A percentile compares a stretch with the other conserved stretches of the same genome.
Conservation (phyloP, 1,284 basidiomycete genomes). For the Leccinum pallidistipes region DNA sequence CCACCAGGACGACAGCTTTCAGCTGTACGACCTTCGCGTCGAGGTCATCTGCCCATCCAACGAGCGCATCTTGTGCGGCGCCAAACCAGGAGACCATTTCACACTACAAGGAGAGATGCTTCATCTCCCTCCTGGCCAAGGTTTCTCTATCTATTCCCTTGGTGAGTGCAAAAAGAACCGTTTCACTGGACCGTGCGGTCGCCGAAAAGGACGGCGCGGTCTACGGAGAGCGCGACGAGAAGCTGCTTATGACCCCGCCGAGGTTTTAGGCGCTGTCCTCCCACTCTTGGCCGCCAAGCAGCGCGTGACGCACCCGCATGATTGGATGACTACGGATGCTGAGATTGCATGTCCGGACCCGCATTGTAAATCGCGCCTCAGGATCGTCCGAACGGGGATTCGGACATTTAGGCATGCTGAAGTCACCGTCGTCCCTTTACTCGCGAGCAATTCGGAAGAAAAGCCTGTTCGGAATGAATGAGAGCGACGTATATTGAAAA, state of each 20-base stretch:
- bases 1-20: constrained; percentile 41
- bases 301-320: constrained; percentile 49
- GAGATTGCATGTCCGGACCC: constrained; percentile 67
- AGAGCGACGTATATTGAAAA: not conserved
- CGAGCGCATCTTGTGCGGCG: constrained; percentile 57
- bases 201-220: not conserved
- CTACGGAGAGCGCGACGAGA: not conserved
- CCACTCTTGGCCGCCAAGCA: constrained; percentile 66
- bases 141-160: constrained; percentile 66
- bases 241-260: not conserved
- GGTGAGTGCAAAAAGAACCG: constrained; percentile 35
- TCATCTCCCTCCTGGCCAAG: constrained; percentile 55
- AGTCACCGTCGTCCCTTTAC: not conserved
- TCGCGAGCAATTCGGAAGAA: not conserved
- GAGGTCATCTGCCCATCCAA: constrained; percentile 58
- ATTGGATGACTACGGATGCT: constrained; percentile 68
- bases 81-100: constrained; percentile 62
- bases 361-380: constrained; percentile 55
- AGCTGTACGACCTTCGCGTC: constrained; percentile 59
- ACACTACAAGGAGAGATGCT: constrained; percentile 62
- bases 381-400: constrained; percentile 38
- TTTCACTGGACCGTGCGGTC: not conserved
- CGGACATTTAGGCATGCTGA: not conserved
- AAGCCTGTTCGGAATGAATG: not conserved
- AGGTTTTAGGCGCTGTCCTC: constrained; percentile 50